Conservation (phyloP, 768 basidiomycete genomes). For the Xerocomellus amylosporus region DNA sequence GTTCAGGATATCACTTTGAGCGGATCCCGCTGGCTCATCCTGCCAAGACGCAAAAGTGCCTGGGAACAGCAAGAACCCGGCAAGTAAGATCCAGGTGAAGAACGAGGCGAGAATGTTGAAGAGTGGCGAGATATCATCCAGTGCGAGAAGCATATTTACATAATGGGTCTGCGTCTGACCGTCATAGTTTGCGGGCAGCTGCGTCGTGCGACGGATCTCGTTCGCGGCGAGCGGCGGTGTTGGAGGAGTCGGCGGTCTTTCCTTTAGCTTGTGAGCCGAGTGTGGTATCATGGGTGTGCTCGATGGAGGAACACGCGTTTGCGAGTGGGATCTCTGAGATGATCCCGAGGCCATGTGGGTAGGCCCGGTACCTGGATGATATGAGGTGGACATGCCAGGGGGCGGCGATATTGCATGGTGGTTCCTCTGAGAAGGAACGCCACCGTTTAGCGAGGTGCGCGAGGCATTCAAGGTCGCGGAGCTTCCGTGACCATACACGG, state of each 20-base stretch:
- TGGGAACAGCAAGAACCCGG: slow-evolving; percentile 61
- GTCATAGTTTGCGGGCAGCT: slow-evolving; percentile 23
- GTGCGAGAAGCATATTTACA: slow-evolving; percentile 59
- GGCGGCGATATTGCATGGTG: slow-evolving; percentile 12
- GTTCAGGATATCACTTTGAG: slow-evolving; percentile 34
- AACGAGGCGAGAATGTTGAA: slow-evolving; percentile 53
- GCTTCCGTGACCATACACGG: slow-evolving; percentile 26
- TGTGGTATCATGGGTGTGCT: neutral
- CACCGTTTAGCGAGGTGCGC: slow-evolving; percentile 21
- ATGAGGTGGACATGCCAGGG: slow-evolving; percentile 1
- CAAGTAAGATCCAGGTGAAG: slow-evolving; percentile 62
- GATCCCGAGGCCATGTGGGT: slow-evolving; percentile 8
- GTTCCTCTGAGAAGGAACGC: slow-evolving; percentile 8
- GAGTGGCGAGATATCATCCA: slow-evolving; percentile 51
- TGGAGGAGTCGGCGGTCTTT: neutral
- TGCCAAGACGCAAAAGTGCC: slow-evolving; percentile 54
- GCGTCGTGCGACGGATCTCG: slow-evolving; percentile 18
- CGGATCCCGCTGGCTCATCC: slow-evolving; percentile 21
- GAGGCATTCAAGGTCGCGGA: slow-evolving; percentile 21
- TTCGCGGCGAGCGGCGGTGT: slow-evolving; percentile 8
- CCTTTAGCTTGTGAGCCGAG: neutral
- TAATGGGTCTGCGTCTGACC: slow-evolving; percentile 44
- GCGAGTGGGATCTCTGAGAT: slow-evolving; percentile 20
- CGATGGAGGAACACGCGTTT: slow-evolving; percentile 8
- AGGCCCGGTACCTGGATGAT: slow-evolving; percentile 4